Base-by-base conservation (phyloP, 805 yeast genomes). In the Metschnikowia bowlesiae region DNA sequence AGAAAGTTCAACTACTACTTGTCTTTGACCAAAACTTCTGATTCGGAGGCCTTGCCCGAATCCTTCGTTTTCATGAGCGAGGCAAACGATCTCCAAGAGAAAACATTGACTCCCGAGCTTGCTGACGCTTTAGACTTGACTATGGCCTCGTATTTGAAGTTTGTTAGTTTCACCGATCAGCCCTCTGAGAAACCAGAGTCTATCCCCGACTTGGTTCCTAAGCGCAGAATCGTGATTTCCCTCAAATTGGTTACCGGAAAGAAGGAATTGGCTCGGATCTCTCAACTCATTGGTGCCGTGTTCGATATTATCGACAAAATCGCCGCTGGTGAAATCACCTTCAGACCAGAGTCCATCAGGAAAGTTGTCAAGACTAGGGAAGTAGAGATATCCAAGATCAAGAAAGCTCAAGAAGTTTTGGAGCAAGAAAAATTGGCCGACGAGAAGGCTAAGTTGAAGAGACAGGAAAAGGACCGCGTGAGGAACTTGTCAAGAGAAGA, bases 61-160 rank as follows among this genome's bases (percentile, higher is more conserved):
- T 82, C 86, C 55, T 87, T 78, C 63, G 96, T 89, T 29, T 89
- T 81, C 71, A 91, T 94, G 98, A 76, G 87, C 59, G 99, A 94
- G 75, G 82, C 82, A 50, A 77, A 83, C 53, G 98, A 92, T 66
- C 76, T 88, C 71, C 89, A 85, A 57, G 89, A 82, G 5, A 71
- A 80, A 51, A 70, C 87, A 47, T 75, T 78, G 57, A 76, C 82
- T 47, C 70, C 73, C 29, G 79, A 78, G 53, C 66, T 74, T 48
- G 59, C 59, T 37, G 52, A 52, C 10, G 57, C 66, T n/a, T 64
- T 71, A 53, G 75, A 76, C 43, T 64, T 84, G 47, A 68, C 71
- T 30, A 73, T 73, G 32, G 70, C 81, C 31, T 62, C 72, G 6
- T 69, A 81, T 52, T 70, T 94, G 62, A 81, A 83, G 62, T 86